Conservation (phyloP, 2,329 filamentous ascomycete genomes). For the Colletotrichum tamarilloi region DNA sequence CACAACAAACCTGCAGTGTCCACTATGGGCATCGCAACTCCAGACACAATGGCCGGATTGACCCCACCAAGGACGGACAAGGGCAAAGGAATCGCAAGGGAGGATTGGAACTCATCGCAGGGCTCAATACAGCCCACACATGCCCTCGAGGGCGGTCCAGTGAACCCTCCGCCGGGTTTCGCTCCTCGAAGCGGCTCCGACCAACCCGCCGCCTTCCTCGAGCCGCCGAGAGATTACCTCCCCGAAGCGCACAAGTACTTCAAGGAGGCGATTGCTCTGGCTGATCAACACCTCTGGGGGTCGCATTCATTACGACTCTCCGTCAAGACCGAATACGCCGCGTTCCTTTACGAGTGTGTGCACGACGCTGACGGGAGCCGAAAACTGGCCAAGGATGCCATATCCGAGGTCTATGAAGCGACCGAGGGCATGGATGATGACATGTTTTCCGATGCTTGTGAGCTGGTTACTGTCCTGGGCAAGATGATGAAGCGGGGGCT, state of each 20-base stretch:
- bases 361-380: slow-evolving; percentile 84
- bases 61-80: slow-evolving; percentile 55
- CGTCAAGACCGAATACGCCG: slow-evolving; percentile 90
- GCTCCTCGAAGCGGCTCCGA: slow-evolving; percentile 47
- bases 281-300: slow-evolving; percentile 82
- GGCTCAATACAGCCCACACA: slow-evolving; percentile 61
- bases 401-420: slow-evolving; percentile 90
- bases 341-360: slow-evolving; percentile 92
- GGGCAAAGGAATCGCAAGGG: slow-evolving; percentile 59
- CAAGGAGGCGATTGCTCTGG: slow-evolving; percentile 77
- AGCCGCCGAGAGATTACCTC: slow-evolving; percentile 84
- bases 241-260: slow-evolving; percentile 87
- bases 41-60: slow-evolving; percentile 54
- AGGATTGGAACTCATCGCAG: slow-evolving; percentile 55
- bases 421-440: slow-evolving; percentile 94
- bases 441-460: slow-evolving; percentile 92
- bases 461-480: slow-evolving; percentile 85
- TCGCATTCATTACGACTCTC: slow-evolving; percentile 91
- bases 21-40: slow-evolving; percentile 64
- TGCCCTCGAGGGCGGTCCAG: slow-evolving; percentile 67
- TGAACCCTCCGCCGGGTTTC: slow-evolving; percentile 68
- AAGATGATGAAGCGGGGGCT: slow-evolving; percentile 87
- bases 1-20: slow-evolving; percentile 89
- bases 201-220: slow-evolving; percentile 69
- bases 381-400: slow-evolving; percentile 81